Evolutionary conservation across 768 basidiomycete genomes (phyloP).

Genomic region (Calocera viscosa): DNA sequence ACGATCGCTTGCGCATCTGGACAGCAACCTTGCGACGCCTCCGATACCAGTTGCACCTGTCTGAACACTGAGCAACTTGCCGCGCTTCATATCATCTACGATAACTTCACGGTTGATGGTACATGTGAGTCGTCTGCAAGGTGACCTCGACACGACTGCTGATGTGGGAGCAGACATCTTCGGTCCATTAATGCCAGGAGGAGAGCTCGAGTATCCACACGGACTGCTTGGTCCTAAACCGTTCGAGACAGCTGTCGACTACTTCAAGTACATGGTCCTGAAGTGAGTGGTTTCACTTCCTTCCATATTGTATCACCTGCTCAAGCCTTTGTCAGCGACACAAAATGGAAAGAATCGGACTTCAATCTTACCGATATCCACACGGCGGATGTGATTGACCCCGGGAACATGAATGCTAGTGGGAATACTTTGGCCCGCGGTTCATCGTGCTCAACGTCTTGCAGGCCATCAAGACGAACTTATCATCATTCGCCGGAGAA

Average conservation of each 20-base stretch:
- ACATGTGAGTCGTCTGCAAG: neutral
- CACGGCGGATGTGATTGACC: neutral
- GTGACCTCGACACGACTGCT: neutral
- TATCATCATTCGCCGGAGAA: neutral
- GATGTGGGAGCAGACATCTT: neutral
- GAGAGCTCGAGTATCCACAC: neutral
- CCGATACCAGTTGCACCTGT: slow-evolving; percentile 13
- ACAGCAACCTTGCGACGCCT: neutral
- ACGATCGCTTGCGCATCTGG: slow-evolving; percentile 20
- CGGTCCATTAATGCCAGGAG: neutral
- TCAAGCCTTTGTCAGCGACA: neutral
- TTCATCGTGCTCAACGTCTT: slow-evolving; percentile 3
- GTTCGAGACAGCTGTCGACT: neutral
- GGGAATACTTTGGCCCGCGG: neutral
- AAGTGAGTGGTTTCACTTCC: neutral
- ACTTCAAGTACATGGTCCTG: neutral
- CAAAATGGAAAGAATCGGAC: neutral
- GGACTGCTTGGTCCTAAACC: neutral
- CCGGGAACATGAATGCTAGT: neutral
- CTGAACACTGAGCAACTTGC: slow-evolving; percentile 22
- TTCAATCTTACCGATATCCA: neutral
- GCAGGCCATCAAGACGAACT: slow-evolving; percentile 7
- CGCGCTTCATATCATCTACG: slow-evolving; percentile 22
- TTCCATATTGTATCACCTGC: neutral
- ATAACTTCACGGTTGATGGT: neutral